Conservation (phyloP, 345 rosid species). For the Chamaenerion angustifolium region DNA sequence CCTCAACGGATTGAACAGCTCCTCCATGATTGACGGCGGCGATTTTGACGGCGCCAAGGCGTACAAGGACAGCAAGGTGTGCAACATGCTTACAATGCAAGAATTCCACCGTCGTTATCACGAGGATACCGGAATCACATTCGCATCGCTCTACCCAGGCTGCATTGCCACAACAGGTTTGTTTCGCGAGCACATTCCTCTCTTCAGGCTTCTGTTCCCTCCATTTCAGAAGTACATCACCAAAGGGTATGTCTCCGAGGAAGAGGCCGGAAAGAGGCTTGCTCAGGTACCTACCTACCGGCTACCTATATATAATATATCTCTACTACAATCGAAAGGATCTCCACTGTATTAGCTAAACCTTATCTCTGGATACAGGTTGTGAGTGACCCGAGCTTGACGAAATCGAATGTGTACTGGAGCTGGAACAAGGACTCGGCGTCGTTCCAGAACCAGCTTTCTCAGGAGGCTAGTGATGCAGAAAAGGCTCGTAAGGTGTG, state of each 20-base stretch:
- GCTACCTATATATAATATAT: too few species aligned
- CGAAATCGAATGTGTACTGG: constrained; percentile 93
- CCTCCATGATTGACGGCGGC: constrained; percentile 91
- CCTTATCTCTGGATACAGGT: constrained; percentile 22
- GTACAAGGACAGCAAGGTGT: constrained; percentile 96
- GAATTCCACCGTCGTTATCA: constrained; percentile 91
- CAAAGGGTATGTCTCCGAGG: constrained; percentile 88
- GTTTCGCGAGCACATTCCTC: constrained; percentile 91
- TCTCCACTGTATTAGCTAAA: too few species aligned
- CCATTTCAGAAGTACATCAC: constrained; percentile 97
- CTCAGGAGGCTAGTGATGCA: constrained; percentile 76
- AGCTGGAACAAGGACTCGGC: constrained; percentile 96
- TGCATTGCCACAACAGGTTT: constrained; percentile 96
- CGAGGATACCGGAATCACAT: constrained; percentile 71
- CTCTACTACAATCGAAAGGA: too few species aligned
- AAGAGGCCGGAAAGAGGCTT: constrained; percentile 83
- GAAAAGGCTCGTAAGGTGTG: constrained; percentile 88
- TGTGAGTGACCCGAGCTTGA: constrained; percentile 72
- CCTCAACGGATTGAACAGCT: constrained; percentile 52
- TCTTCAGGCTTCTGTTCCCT: constrained; percentile 82
- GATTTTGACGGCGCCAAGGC: constrained; percentile 93
- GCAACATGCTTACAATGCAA: constrained; percentile 96
- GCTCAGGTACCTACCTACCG: constrained; percentile 78
- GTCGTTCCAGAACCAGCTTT: constrained; percentile 85
- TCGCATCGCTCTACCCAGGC: constrained; percentile 92